These are phyloP conservation scores for Dimocarpus longan DNA, from an alignment of 345 rosid species.

Conservation along the genomic window DNA sequence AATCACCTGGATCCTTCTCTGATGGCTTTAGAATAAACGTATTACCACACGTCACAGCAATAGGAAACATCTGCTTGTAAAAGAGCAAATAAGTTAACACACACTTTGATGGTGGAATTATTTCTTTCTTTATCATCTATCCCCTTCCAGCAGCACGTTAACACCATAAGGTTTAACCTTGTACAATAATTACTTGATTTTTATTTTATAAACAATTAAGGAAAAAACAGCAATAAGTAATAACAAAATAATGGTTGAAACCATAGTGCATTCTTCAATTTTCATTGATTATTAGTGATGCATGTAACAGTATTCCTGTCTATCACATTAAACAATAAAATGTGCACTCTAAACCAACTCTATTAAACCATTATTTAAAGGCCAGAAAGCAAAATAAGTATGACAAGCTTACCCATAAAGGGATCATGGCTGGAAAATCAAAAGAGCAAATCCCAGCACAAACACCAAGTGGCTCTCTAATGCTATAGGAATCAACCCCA, in stretches of 20 bases:
- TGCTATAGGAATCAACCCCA: conserved; percentile 48
- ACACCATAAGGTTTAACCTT: not conserved
- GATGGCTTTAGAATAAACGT: conserved; percentile 58
- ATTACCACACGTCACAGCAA: conserved; percentile 56
- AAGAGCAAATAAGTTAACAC: not conserved
- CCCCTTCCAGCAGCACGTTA: not conserved
- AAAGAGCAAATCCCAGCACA: conserved; percentile 60
- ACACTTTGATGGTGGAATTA: not conserved
- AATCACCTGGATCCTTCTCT: conserved; percentile 55
- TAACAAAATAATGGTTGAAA: not conserved
- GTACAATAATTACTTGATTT: not conserved
- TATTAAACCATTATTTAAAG: not conserved
- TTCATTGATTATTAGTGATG: not conserved
- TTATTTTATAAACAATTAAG: not conserved
- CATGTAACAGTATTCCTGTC: not conserved
- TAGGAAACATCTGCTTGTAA: conserved; percentile 49
- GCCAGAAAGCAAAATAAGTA: not conserved
- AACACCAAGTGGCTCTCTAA: conserved; percentile 58
- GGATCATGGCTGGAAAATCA: conserved; percentile 55
- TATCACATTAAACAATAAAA: not conserved
- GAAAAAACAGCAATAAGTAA: not conserved
- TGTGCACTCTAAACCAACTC: not conserved
- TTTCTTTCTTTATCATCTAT: conserved; percentile 6
- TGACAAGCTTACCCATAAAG: conserved; percentile 46
- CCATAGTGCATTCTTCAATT: not conserved